phyloP scores from a whole-genome alignment of 345 rosid species.

The Aethionema arabicum region DNA sequence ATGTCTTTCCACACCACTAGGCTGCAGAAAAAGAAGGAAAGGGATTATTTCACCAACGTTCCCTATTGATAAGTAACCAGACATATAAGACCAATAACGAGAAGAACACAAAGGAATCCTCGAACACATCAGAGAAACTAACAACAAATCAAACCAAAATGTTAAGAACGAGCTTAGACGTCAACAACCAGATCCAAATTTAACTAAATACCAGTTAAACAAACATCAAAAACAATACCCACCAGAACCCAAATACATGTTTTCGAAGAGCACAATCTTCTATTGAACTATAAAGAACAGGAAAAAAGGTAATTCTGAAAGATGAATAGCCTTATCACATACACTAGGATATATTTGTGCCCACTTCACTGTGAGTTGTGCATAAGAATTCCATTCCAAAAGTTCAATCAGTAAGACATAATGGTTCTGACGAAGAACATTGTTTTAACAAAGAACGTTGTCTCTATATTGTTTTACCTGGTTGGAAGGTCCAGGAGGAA shows the following conservation, averaged over 20 bases:
- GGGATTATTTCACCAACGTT: neutral
- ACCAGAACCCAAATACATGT: neutral
- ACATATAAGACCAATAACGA: neutral
- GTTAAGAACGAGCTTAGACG: neutral
- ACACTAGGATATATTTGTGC: neutral
- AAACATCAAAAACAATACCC: constrained; percentile 2
- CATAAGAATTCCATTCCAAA: neutral
- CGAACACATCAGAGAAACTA: neutral
- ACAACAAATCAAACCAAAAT: neutral
- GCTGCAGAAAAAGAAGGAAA: constrained; percentile 39
- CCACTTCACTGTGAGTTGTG: neutral
- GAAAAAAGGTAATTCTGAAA: neutral
- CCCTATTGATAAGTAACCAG: neutral
- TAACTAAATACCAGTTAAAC: neutral
- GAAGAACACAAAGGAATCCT: neutral
- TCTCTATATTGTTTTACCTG: too few relatives aligned
- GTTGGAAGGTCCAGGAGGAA: constrained; percentile 51
- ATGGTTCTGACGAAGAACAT: too few relatives aligned
- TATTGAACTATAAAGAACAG: neutral
- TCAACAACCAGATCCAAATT: neutral
- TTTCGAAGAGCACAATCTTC: neutral
- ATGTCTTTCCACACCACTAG: constrained; percentile 45
- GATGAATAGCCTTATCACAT: neutral
- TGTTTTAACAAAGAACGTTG: too few relatives aligned
- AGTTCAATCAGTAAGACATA: neutral